These are phyloP conservation scores for Phytophthora rubi DNA, from an alignment of 352 stramenopile species.

Conservation along the genomic window DNA sequence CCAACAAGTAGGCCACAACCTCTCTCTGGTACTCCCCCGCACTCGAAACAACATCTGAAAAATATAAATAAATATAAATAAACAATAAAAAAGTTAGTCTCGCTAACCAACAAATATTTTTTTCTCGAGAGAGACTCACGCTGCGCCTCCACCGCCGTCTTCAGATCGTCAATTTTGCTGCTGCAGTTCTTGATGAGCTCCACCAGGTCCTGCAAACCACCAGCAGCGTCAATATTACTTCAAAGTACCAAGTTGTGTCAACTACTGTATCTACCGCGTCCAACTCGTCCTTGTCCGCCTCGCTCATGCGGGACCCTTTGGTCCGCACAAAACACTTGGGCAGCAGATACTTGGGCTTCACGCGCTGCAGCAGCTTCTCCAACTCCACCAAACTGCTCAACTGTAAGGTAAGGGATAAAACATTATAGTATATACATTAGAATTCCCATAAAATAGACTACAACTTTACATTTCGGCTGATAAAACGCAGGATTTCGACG, in stretches of 20 bases:
- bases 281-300: conserved; percentile 80
- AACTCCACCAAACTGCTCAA: conserved; percentile 54
- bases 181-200: conserved; percentile 79
- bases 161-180: conserved; percentile 62
- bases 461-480: background rate
- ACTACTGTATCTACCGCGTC: conserved; percentile 46
- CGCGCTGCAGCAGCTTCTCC: conserved; percentile 56
- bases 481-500: background rate
- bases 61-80: background rate
- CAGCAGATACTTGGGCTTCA: conserved; percentile 63
- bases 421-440: background rate
- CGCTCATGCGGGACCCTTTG: conserved; percentile 68
- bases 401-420: conserved; percentile 27
- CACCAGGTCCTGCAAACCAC: conserved; percentile 56
- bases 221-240: background rate
- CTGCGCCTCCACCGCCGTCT: conserved; percentile 42
- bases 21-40: conserved; percentile 68
- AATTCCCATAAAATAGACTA: too few species aligned
- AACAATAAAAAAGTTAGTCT: background rate
- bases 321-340: conserved; percentile 67
- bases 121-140: conserved; percentile 22
- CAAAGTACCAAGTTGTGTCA: too few species aligned
- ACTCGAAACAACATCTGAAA: conserved; percentile 27
- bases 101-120: background rate
- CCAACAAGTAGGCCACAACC: conserved; percentile 73